Evolutionary conservation across 306 rosid genomes (phyloP), one percentile per base, ranked within the genome.

Genomic region (Sicyos edulis): DNA sequence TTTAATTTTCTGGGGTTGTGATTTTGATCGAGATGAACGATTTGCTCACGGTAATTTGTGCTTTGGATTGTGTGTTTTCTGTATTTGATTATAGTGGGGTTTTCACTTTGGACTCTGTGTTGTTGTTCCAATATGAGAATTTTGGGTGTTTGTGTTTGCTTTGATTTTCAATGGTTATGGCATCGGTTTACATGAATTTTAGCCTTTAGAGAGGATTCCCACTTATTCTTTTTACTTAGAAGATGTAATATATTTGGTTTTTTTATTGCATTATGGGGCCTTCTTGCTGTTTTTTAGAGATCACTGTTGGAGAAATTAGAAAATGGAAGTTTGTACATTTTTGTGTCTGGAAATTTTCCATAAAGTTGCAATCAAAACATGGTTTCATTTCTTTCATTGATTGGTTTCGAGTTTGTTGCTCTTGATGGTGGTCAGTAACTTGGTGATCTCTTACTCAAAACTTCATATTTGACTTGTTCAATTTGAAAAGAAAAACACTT

Each of bases 21-120:
- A 40, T 54, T 76, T 75, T 75, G 55, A 53, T 80, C 91, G 77
- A 77, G 58, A 93, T 93, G 98, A 93, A 93, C 87, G 96, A 93
- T 78, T 87, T 90, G 54, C 96, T 93, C 53, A 65, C 95, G 89
- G 98, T 90, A 86, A 83, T 80, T 79, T 60, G 17, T 40, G 58
- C 74, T 74, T 66, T 40, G 0, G 5, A 51, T 44, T 70, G 4
- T 19, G 11, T 13, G 26, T 73, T 19, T 40, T 22, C 32, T 53
- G 17, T 42, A 14, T 24, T 82, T 73, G 78, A 22, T 68, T 58
- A 51, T 4, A n/a, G 24, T 55, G 15, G 16, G 67, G 45, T 61
- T 61, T 65, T 72, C 29, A 77, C 67, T 15, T 69, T 74, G 73
- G 77, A 37, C 59, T 47, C 29, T 37, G 51, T 63, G 24, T 32